Evolutionary conservation across 257 asterid genomes (phyloP), one percentile per base, ranked within the genome.

Genomic region (Salvia rosmarinus): DNA sequence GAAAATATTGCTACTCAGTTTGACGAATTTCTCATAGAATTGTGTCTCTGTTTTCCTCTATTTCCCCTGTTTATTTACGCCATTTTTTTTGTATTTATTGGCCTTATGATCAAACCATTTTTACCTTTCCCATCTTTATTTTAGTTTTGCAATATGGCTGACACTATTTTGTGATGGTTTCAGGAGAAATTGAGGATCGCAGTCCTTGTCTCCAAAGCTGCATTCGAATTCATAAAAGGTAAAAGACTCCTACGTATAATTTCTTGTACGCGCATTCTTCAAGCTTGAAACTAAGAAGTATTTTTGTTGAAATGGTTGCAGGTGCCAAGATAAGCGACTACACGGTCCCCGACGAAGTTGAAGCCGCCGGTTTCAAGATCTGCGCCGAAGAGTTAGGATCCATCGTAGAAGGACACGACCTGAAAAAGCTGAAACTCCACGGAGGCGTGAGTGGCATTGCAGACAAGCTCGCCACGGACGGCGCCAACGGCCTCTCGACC

Each of bases 201-300:
- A n/a, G 90, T 92, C 61, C 84, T 92, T 35, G 98, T 89, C 47
- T 92, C 98, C 46, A 85, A 86, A 78, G 98, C 98, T 32, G 98
- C 98, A 44, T 68, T 83, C 75, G 90, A 87, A 68, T 92, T 92
- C 77, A 77, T 86, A 68, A 80, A 84, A 85, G 98, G 97, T 87
- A 80, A 74, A 77, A 78, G 67, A 4, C 82, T 73, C 61, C 6
- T 63, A 17, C 46, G 23, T 6, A 1, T 25, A 25, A 34, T 1
- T 57, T 16, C 42, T 32, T 11, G 25, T 10, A 9, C 9, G 16
- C 21, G 19, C 55, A 20, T 71, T 68, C 23, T 6, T 32, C 11
- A 16, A 49, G 55, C 23, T 0, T 4, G 0, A 49, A 49, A 49
- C 50, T 11, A 11, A 43, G 17, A 11, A 43, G 17, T 12, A 43